These are phyloP conservation scores for Penstemon davidsonii DNA, from an alignment of 257 asterid species.

Conservation along the genomic window DNA sequence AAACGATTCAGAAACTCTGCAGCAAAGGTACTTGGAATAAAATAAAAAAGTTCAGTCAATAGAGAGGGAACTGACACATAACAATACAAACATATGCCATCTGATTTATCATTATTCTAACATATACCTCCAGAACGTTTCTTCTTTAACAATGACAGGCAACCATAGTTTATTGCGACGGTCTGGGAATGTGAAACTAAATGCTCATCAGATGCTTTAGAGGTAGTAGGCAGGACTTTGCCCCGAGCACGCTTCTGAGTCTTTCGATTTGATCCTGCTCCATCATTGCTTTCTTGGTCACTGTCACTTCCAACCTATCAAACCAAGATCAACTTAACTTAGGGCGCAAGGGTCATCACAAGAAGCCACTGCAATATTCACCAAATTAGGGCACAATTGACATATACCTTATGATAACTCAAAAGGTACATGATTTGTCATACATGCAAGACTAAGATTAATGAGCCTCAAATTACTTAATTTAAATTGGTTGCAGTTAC, in stretches of 20 bases:
- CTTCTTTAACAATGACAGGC: slow-evolving; percentile 68
- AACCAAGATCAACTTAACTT: slow-evolving; percentile 30
- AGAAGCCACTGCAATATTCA: slow-evolving; percentile 11
- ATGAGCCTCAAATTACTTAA: not conserved
- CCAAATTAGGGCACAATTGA: slow-evolving; percentile 23
- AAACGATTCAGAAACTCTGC: slow-evolving; percentile 14
- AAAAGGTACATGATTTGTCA: too few relatives aligned
- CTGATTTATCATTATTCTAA: slow-evolving; percentile 17
- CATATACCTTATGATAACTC: too few relatives aligned
- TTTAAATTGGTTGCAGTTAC: not conserved
- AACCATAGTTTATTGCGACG: slow-evolving; percentile 51
- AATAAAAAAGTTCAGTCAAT: slow-evolving; percentile 16
- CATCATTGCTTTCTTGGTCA: slow-evolving; percentile 88
- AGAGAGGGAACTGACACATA: slow-evolving; percentile 2
- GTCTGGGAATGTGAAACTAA: slow-evolving; percentile 46
- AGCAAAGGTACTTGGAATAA: slow-evolving; percentile 18
- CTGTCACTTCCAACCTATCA: slow-evolving; percentile 84
- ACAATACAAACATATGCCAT: slow-evolving; percentile 8
- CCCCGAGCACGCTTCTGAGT: slow-evolving; percentile 75
- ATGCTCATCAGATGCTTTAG: slow-evolving; percentile 53
- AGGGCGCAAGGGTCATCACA: slow-evolving; percentile 35
- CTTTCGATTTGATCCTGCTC: slow-evolving; percentile 71
- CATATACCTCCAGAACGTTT: slow-evolving; percentile 83
- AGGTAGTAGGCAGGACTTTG: slow-evolving; percentile 54
- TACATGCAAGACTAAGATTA: too few relatives aligned